phyloP scores from a whole-genome alignment of 306 rosid species.

The Cucumis hystrix region DNA sequence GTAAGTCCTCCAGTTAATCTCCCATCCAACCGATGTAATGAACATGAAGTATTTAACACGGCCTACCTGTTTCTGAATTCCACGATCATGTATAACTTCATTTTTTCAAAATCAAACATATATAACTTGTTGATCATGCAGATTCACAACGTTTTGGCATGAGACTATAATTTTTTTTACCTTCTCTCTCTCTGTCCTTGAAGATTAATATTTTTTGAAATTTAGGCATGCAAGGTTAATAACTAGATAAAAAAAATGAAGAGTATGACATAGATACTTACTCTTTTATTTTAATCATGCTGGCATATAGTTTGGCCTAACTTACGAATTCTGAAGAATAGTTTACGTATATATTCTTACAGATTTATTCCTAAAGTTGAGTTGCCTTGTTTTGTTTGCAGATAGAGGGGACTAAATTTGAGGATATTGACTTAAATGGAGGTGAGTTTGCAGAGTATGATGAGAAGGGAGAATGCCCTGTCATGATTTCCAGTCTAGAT shows the following conservation, averaged over 20 bases:
- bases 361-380: neutral
- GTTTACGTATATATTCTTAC: neutral
- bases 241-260: neutral
- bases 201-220: neutral
- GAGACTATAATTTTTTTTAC: neutral
- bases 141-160: neutral
- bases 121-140: neutral
- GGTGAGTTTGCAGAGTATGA: constrained; percentile 69
- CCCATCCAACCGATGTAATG: neutral
- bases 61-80: neutral
- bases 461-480: constrained; percentile 88
- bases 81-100: neutral
- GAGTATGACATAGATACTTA: neutral
- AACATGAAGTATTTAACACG: neutral
- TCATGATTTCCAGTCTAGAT: constrained; percentile 55
- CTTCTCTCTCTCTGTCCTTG: neutral
- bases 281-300: neutral
- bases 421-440: constrained; percentile 54
- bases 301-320: neutral
- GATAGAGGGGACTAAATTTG: constrained; percentile 66
- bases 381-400: constrained; percentile 7
- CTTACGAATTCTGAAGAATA: neutral
- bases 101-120: no score
- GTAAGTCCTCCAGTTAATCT: constrained; percentile 33
- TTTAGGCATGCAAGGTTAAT: neutral